Evolutionary conservation across 78 protist genomes (phyloP), one percentile per base, ranked within the genome.

Genomic region (Dictyostelium purpureum): DNA sequence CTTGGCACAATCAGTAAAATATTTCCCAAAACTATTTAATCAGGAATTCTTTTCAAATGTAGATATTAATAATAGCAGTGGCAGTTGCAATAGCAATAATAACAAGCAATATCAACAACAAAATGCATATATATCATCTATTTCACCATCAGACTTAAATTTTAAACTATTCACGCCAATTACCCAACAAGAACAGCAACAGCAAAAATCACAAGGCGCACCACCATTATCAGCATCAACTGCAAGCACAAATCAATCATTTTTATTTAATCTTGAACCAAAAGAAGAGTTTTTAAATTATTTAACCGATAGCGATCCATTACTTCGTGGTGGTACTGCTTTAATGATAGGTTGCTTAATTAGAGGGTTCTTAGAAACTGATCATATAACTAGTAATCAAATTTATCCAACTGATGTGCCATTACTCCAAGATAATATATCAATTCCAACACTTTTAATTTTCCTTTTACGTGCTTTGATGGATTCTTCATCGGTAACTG

Each of bases 271-370:
- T 57, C 56, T 63, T 14, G 79, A 57, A 14, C 92, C 92, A 33
- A 85, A 73, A 35, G 92, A 85, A 57, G 92, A 85, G 40, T 85
- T 74, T 61, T 74, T 85, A 42, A 42, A 73, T 12, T 73, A 85
- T 59, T 38, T 85, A 24, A 73, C 28, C 19, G 76, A 85, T 45
- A 18, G 21, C 11, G 92, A 85, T 47, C 92, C 92, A 43, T 33
- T 85, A 57, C 35, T 85, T 2, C 19, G 92, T 5, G 92, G 92
- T 31, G 67, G 74, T 10, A 61, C 92, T 28, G 92, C 92, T 59
- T 42, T 85, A 56, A 52, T 85, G 69, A 85, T 85, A 12, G 92
- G 92, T 40, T 85, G 92, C 73, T 45, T 85, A 4, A 31, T 85
- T 19, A 54, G 92, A 14, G 92, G 92, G 6, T 85, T 54, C 54